phyloP scores from a whole-genome alignment of 2,329 filamentous ascomycete genomes.

The Boeremia exigua region DNA sequence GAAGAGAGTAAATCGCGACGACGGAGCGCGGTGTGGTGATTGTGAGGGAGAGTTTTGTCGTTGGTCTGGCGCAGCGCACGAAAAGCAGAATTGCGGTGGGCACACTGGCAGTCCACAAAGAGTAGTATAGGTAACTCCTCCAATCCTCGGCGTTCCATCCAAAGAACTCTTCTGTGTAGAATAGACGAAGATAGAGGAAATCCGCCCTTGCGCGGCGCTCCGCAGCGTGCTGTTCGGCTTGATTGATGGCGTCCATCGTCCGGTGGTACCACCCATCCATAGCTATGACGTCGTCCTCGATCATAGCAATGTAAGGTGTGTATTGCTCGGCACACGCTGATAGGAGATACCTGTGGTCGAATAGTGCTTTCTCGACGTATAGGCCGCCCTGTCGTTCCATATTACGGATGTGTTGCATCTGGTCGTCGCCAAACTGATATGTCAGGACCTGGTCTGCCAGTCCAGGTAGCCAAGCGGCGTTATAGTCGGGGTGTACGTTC shows the following conservation, averaged over 20 bases:
- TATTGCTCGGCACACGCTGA: slow-evolving; percentile 48
- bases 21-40: slow-evolving; percentile 29
- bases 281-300: slow-evolving; percentile 57
- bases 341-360: slow-evolving; percentile 54
- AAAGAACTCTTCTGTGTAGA: slow-evolving; percentile 55
- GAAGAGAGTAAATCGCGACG: slow-evolving; percentile 24
- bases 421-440: slow-evolving; percentile 47
- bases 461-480: slow-evolving; percentile 50
- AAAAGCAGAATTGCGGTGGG: slow-evolving; percentile 34
- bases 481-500: slow-evolving; percentile 49
- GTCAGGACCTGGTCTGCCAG: slow-evolving; percentile 51
- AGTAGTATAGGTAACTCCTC: slow-evolving; percentile 47
- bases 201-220: slow-evolving; percentile 30
- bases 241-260: slow-evolving; percentile 45
- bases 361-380: slow-evolving; percentile 51
- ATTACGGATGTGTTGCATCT: slow-evolving; percentile 43
- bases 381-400: slow-evolving; percentile 38
- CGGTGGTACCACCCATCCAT: slow-evolving; percentile 57
- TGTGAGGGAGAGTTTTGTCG: slow-evolving; percentile 26
- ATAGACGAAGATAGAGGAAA: slow-evolving; percentile 54
- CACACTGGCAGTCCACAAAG: slow-evolving; percentile 29
- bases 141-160: slow-evolving; percentile 56
- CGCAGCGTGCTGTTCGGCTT: slow-evolving; percentile 40
- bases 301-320: slow-evolving; percentile 51
- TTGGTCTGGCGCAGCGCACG: slow-evolving; percentile 30